Base-by-base conservation (phyloP, 2,329 filamentous ascomycete species). In the Colletotrichum acutatum region DNA sequence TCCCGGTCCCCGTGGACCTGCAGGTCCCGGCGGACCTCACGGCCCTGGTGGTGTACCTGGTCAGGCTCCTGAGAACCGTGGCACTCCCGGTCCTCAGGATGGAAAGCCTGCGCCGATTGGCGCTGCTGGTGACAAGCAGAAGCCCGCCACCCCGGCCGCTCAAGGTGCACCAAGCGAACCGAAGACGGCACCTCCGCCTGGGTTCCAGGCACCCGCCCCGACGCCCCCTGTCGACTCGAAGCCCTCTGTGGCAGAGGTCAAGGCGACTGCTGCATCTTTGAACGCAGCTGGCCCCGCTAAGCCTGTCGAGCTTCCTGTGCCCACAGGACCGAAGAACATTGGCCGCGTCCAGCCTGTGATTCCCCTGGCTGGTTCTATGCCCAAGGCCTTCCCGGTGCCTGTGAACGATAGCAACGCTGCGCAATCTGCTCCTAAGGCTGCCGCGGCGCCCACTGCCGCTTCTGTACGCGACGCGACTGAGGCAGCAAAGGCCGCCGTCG, bases 401-500 rank as follows among this genome's bases (percentile, higher is more conserved):
- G 34, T 70, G 8, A 67, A 56, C 37, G 73, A 74, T 28, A 74
- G 78, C 37, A 83, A 76, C 71, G 68, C 76, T 2, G 63, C 76
- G 22, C 81, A 72, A 66, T 34, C 78, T 28, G 58, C 60, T 4
- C 24, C 77, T 22, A 81, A 82, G 62, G 74, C 78, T 22, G 77
- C 76, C 75, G 60, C 76, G 16, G 74, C 75, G 2, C 77, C 79
- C 5, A 78, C 84, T 3, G 77, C 80, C 11, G 79, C 81, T 80
- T 78, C 83, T 58, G 84, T 92, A 11, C 87, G 90, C 74, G 92
- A 93, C 82, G 92, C 93, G 1, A 95, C 93, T 0, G 90, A 92
- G 79, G 90, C 92, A 52, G 93, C 93, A 1, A 92, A 91, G 77
- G 93, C 92, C 34, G 93, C 93, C 9, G 93, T 95, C n/a, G 93